Evolutionary conservation across 169 alveolate genomes (phyloP).

Genomic region (Plasmodium chabaudi): DNA sequence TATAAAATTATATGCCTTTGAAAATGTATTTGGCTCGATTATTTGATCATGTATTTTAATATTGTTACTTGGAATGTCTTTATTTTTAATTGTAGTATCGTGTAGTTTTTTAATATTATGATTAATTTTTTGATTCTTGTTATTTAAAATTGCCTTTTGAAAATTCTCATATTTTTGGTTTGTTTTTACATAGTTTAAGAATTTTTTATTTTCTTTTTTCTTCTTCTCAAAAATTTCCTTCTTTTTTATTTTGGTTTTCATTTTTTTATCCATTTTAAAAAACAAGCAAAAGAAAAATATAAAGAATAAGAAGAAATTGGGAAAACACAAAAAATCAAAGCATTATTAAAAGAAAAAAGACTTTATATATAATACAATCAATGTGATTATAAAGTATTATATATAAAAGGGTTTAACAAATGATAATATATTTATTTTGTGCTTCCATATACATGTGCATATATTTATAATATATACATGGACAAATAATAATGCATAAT

Average conservation of each 20-base stretch:
- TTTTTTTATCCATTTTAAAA: not conserved
- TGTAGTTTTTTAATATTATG: conserved; percentile 44
- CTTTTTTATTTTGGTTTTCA: conserved; percentile 53
- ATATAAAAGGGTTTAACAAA: too few relatives aligned
- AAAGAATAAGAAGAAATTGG: not conserved
- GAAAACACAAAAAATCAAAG: not conserved
- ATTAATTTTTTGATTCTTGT: conserved; percentile 37
- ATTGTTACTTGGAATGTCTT: conserved; percentile 4
- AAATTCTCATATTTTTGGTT: conserved; percentile 70
- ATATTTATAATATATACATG: too few relatives aligned
- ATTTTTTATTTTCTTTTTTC: conserved; percentile 55
- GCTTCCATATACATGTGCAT: too few relatives aligned
- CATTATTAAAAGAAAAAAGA: too few relatives aligned
- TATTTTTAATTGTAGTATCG: conserved; percentile 31
- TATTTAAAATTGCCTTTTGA: conserved; percentile 64
- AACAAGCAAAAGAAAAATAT: not conserved
- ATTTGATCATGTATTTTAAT: conserved; percentile 13
- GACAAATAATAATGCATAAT: too few relatives aligned
- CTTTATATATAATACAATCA: too few relatives aligned
- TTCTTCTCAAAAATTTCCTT: conserved; percentile 62
- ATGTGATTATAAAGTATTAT: too few relatives aligned
- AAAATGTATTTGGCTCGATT: conserved; percentile 46
- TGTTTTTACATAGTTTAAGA: conserved; percentile 31
- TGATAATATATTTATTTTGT: too few relatives aligned
- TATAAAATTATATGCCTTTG: conserved; percentile 62